These are phyloP conservation scores for Sporothrix phasma DNA, from an alignment of 2,329 filamentous ascomycete species.

Conservation along the genomic window DNA sequence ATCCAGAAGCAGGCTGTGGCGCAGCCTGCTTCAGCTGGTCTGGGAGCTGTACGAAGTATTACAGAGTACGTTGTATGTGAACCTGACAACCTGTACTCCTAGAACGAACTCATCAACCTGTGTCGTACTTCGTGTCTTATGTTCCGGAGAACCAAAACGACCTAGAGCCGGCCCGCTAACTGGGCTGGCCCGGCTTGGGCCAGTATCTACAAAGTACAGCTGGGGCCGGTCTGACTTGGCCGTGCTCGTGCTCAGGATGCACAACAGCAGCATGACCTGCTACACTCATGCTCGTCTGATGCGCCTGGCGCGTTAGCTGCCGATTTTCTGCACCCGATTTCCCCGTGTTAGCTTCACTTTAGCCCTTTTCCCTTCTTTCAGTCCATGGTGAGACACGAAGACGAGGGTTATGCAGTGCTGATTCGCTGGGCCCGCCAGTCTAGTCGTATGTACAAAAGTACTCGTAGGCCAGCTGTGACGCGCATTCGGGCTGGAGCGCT, in stretches of 20 bases:
- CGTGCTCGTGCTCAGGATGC: neutral
- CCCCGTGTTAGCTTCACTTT: neutral
- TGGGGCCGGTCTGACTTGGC: neutral
- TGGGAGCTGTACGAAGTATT: neutral
- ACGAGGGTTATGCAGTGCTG: neutral
- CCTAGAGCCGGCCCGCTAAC: neutral
- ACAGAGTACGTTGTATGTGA: no score
- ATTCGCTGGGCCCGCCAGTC: neutral
- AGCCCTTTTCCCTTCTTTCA: neutral
- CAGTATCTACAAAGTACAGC: no score
- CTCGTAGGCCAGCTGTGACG: neutral
- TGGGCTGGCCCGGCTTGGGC: neutral
- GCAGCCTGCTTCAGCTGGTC: neutral
- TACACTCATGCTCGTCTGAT: neutral
- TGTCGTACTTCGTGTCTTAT: no score
- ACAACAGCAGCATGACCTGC: no score
- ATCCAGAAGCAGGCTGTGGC: neutral
- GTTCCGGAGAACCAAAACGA: neutral
- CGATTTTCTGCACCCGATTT: neutral
- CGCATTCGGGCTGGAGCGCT: neutral
- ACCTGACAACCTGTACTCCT: no score
- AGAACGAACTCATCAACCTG: no score
- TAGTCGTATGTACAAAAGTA: no score
- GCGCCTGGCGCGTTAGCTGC: neutral
- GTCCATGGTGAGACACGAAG: no score